phyloP scores from a whole-genome alignment of 306 rosid genomes.

The Alnus glutinosa region DNA sequence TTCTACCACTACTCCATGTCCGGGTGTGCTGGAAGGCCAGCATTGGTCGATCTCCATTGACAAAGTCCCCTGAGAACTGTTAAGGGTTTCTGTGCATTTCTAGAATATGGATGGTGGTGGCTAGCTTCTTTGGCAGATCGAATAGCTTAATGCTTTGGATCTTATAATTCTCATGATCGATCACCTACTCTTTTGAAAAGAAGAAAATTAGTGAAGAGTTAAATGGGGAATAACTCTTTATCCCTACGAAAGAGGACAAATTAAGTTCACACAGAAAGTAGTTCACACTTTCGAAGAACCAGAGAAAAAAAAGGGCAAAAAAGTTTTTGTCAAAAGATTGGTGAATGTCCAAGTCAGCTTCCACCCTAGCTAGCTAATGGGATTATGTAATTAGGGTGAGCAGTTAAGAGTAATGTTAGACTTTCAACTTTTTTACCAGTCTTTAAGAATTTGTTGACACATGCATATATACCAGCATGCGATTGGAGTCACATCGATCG shows the following conservation, averaged over 20 bases:
- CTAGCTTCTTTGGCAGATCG: not conserved
- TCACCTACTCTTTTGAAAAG: not conserved
- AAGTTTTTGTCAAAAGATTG: not conserved
- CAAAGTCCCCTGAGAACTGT: not conserved
- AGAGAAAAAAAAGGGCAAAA: not conserved
- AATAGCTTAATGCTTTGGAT: not conserved
- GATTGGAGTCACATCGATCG: too few species aligned
- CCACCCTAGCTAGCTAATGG: not conserved
- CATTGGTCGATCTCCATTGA: not conserved
- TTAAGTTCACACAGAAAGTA: not conserved
- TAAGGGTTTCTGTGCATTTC: not conserved
- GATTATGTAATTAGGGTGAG: not conserved
- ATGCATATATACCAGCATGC: too few species aligned
- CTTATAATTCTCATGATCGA: not conserved
- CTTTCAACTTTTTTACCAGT: too few species aligned
- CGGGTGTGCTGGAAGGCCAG: not conserved
- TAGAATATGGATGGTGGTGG: not conserved
- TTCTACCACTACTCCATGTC: conserved; percentile 28
- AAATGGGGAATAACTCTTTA: not conserved
- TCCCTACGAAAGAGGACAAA: not conserved
- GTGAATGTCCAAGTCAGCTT: not conserved
- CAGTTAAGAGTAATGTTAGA: not conserved
- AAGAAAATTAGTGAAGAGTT: not conserved
- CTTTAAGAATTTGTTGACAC: too few species aligned
- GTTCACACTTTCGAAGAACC: not conserved